Base-by-base conservation (phyloP, 306 rosid species). In the Lotus japonicus region DNA sequence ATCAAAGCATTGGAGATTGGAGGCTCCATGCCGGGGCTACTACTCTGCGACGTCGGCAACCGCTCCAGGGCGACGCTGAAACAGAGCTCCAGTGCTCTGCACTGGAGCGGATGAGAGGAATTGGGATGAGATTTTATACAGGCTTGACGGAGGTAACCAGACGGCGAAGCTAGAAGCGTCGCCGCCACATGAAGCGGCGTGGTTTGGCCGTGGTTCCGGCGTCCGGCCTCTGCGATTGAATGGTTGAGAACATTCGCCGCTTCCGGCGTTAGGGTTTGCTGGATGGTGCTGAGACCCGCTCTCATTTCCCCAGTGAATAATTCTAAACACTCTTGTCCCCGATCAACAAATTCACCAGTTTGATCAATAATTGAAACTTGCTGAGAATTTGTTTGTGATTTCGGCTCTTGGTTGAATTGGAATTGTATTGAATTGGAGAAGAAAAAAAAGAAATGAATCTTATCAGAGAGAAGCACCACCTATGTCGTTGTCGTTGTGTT, bases 141-240 rank as follows among this genome's bases (percentile, higher is more conserved):
- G 1, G 99, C 97, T 52, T 95, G 96, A 0, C 99, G 89, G 51
- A 95, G 95, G 19, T 19, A 90, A 0, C 97, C 95, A 0, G 95
- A 82, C 1, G 99, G 88, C 0, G 99, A 88, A 0, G 96, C 79
- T 0, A 95, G 71, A 1, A 88, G 88, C 13, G 97, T 88, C 4
- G 96, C 92, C 16, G 99, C 97, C 71, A 95, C 99, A 23, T 88
- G 96, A 3, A 95, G 95, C 55, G 97, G 99, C 80, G 99, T 95
- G 0, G 99, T 91, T 10, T 95, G 99, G 38, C 97, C 96, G 45
- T 95, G 99, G 73, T 90, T 91, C 2, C 97, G 89, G 2, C 97
- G 89, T 5, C 88, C 92, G 0, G 99, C 96, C 58, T 95, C 99
- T 9, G 89, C 95, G 76, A 95, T 95, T 44, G 95, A 87, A 72